Evolutionary conservation across 345 rosid species (phyloP).

Genomic region (Gossypium herbaceum): DNA sequence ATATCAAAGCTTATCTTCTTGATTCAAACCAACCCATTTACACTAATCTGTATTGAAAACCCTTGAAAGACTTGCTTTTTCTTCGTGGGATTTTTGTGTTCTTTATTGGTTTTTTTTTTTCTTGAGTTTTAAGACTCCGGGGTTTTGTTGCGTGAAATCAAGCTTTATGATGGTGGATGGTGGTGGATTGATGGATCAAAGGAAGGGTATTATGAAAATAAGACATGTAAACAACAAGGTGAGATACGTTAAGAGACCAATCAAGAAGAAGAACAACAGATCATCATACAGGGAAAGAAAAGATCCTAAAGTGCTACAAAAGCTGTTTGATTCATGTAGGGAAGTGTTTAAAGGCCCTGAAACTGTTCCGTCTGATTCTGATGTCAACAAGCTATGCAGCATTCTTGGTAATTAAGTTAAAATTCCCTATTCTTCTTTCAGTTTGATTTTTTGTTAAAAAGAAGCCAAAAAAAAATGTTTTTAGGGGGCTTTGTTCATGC

Average conservation of each 20-base stretch:
- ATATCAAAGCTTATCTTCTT: not conserved
- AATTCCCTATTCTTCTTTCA: not conserved
- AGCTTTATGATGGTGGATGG: constrained; percentile 26
- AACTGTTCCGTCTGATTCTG: constrained; percentile 41
- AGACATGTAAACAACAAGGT: constrained; percentile 28
- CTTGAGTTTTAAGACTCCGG: not conserved
- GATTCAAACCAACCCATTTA: not conserved
- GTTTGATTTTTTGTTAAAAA: not conserved
- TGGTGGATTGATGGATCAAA: constrained; percentile 33
- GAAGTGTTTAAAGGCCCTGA: constrained; percentile 57
- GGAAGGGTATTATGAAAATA: constrained; percentile 19
- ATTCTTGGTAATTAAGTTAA: constrained; percentile 41
- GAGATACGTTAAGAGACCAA: constrained; percentile 28
- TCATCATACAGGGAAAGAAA: not conserved
- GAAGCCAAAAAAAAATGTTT: not conserved
- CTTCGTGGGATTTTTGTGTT: not conserved
- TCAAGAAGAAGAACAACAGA: constrained; percentile 25
- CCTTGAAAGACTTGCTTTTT: not conserved
- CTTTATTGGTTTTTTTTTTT: not conserved
- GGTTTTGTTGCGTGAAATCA: not conserved
- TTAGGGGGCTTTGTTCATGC: not conserved
- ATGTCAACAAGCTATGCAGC: constrained; percentile 37
- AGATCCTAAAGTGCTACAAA: constrained; percentile 32
- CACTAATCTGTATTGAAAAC: not conserved
- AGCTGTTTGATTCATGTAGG: constrained; percentile 42